Evolutionary conservation across 1,284 basidiomycete genomes (phyloP).

Genomic region (Termitomyces sp.): DNA sequence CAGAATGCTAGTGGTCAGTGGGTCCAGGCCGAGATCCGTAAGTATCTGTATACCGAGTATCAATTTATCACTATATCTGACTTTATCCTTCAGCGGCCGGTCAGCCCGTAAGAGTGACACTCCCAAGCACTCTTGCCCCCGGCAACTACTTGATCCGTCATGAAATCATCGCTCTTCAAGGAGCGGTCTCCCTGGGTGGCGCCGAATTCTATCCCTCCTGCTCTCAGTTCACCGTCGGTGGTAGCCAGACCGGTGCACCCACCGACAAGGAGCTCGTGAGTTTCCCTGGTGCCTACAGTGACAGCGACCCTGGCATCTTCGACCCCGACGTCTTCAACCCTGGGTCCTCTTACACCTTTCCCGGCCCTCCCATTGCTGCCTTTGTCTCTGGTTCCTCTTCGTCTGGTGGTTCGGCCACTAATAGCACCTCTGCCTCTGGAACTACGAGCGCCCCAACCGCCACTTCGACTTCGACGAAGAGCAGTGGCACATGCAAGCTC

Average conservation of each 20-base stretch:
- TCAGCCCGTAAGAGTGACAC: conserved; percentile 37
- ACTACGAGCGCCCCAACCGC: conserved; percentile 2
- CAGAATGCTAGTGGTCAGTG: conserved; percentile 26
- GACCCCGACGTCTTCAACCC: conserved; percentile 40
- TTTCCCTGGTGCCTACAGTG: conserved; percentile 62
- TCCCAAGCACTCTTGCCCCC: conserved; percentile 50
- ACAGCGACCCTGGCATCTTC: conserved; percentile 56
- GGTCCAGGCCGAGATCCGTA: conserved; percentile 34
- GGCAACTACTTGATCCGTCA: conserved; percentile 69
- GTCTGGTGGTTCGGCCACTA: conserved; percentile 6
- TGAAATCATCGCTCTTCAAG: conserved; percentile 69
- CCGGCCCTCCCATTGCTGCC: conserved; percentile 44
- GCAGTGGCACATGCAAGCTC: conserved; percentile 22
- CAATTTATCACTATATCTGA: not conserved
- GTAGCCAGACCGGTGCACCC: conserved; percentile 42
- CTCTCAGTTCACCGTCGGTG: conserved; percentile 53
- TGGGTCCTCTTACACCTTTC: conserved; percentile 39
- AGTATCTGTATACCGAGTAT: conserved; percentile 15
- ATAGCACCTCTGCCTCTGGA: conserved; percentile 1
- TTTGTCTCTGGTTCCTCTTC: conserved; percentile 26
- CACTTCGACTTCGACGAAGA: conserved; percentile 14
- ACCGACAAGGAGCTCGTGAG: conserved; percentile 40
- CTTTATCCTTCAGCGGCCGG: conserved; percentile 22
- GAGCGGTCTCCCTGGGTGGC: conserved; percentile 41
- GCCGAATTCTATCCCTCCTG: conserved; percentile 76